Conservation (phyloP, 495 filamentous ascomycete genomes). For the Penicillium tannophilum region DNA sequence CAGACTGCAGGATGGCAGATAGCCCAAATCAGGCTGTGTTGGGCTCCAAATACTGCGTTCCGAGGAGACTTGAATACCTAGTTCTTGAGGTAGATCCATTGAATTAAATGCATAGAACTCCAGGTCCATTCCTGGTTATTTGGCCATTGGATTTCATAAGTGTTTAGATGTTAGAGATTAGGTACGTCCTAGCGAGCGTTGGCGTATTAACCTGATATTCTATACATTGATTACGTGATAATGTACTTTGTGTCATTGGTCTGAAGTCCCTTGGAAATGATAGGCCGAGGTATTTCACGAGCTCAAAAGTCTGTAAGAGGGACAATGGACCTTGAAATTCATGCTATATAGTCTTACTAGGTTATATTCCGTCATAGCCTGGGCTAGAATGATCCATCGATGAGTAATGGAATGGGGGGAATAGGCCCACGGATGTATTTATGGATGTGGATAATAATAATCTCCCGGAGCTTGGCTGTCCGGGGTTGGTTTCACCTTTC, state of each 20-base stretch:
- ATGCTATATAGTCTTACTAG: no score
- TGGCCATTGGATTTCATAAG: no score
- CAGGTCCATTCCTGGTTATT: background rate
- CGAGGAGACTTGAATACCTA: background rate
- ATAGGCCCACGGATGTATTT: background rate
- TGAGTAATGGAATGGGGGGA: background rate
- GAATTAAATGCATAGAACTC: background rate
- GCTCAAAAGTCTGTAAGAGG: no score
- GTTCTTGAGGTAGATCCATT: background rate
- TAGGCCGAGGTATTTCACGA: background rate
- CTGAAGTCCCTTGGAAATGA: background rate
- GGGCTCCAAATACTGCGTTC: background rate
- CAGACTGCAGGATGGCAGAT: background rate
- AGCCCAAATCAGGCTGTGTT: background rate
- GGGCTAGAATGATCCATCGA: no score
- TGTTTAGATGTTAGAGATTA: background rate
- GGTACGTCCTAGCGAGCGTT: background rate
- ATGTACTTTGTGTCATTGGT: background rate
- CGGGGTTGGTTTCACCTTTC: slow-evolving; percentile 3
- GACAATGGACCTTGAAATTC: no score
- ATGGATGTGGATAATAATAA: background rate
- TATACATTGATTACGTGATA: background rate
- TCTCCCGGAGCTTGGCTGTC: slow-evolving; percentile 2
- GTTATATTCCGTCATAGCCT: no score
- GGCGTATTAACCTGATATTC: background rate